A percentile compares a stretch with the other conserved stretches of the same genome.
phyloP scores from a whole-genome alignment of 176 grass and related monocot genomes.

The Cocos nucifera region DNA sequence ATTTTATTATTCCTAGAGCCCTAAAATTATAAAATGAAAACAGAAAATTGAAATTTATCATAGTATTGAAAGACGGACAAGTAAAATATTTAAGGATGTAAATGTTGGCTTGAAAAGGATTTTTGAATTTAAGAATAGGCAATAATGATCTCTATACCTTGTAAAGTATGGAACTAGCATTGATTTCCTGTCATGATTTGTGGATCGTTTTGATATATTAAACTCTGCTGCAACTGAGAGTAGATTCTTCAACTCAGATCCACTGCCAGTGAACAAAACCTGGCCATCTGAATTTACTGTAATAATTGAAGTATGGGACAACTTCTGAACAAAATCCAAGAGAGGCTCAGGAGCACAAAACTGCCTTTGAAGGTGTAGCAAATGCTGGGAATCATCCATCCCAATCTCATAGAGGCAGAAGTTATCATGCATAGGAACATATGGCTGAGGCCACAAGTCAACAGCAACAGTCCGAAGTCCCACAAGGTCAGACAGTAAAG shows the following conservation, averaged over 20 bases:
- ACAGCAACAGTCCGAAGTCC: slow-evolving; percentile 29
- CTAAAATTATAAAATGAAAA: too few relatives aligned
- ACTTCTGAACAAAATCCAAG: slow-evolving; percentile 29
- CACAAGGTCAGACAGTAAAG: slow-evolving; percentile 42
- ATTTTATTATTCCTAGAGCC: too few relatives aligned
- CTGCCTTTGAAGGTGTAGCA: slow-evolving; percentile 29
- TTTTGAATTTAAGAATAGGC: too few relatives aligned
- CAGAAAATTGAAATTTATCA: too few relatives aligned
- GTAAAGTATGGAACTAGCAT: slow-evolving; percentile 81
- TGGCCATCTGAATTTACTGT: slow-evolving; percentile 36
- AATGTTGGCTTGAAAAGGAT: too few relatives aligned
- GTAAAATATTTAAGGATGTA: too few relatives aligned
- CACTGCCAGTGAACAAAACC: slow-evolving; percentile 43
- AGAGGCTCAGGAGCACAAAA: slow-evolving; percentile 45
- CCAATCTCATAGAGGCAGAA: slow-evolving; percentile 39
- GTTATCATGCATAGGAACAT: slow-evolving; percentile 32
- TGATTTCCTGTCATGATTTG: slow-evolving; percentile 43
- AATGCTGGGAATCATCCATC: slow-evolving; percentile 33
- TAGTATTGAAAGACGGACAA: too few relatives aligned
- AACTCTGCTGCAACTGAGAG: slow-evolving; percentile 44
- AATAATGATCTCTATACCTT: slow-evolving; percentile 29
- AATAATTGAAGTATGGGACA: slow-evolving; percentile 27
- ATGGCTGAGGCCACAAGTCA: slow-evolving; percentile 26
- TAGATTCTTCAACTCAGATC: slow-evolving; percentile 48
- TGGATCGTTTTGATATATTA: slow-evolving; percentile 29